Conservation (phyloP, 2,329 filamentous ascomycete genomes). For the Huntiella abstrusa region DNA sequence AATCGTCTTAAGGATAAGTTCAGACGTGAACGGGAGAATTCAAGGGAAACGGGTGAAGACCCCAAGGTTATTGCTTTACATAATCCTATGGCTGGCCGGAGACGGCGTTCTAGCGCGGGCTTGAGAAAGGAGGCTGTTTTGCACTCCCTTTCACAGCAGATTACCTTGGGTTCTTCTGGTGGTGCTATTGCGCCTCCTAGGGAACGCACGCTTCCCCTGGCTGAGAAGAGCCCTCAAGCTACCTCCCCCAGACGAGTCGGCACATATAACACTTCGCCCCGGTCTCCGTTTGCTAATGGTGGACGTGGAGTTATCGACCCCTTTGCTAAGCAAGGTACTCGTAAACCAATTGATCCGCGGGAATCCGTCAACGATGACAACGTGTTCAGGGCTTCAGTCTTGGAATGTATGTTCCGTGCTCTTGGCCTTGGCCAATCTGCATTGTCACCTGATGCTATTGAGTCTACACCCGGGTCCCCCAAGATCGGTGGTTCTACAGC, state of each 20-base stretch:
- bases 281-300: constrained; percentile 1
- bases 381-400: constrained; percentile 70
- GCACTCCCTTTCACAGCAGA: constrained; percentile 40
- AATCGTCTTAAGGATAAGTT: constrained; percentile 88
- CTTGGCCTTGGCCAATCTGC: constrained; percentile 61
- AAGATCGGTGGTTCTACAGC: constrained; percentile 33
- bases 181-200: constrained; percentile 23
- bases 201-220: background rate
- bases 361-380: constrained; percentile 78
- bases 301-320: constrained; percentile 10
- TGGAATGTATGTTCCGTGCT: constrained; percentile 91
- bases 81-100: constrained; percentile 33
- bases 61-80: constrained; percentile 85
- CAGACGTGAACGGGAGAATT: constrained; percentile 60
- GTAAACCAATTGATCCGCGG: constrained; percentile 39
- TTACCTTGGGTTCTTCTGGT: constrained; percentile 23
- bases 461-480: constrained; percentile 73
- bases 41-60: constrained; percentile 59
- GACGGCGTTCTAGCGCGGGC: constrained; percentile 35
- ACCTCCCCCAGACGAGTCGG: constrained; percentile 2
- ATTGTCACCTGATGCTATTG: constrained; percentile 43
- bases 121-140: constrained; percentile 64
- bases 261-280: constrained; percentile 6
- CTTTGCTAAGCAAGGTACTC: constrained; percentile 10
- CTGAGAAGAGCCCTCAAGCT: background rate